A percentile compares a stretch with the other conserved stretches of the same genome.
These are phyloP conservation scores for Daldinia loculata DNA, from an alignment of 495 filamentous ascomycete species.

Conservation along the genomic window DNA sequence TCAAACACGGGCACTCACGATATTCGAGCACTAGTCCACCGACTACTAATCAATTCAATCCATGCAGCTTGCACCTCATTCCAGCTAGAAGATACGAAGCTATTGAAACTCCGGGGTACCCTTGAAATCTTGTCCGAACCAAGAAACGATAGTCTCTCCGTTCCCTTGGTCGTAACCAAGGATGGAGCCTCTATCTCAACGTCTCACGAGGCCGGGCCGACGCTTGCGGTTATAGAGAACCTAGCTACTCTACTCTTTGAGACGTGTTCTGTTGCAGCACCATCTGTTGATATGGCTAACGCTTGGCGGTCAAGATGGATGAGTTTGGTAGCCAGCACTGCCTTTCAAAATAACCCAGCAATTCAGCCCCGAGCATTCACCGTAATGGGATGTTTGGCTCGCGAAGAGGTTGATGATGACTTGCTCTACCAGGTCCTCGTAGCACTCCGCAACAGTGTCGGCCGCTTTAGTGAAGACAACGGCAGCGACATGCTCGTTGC, in stretches of 20 bases:
- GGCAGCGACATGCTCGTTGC: constrained; percentile 72
- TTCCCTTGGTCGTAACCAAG: constrained; percentile 47
- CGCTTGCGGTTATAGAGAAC: constrained; percentile 61
- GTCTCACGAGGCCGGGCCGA: constrained; percentile 56
- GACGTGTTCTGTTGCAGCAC: constrained; percentile 67
- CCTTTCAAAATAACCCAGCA: constrained; percentile 74
- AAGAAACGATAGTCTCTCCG: constrained; percentile 58
- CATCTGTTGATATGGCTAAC: constrained; percentile 69
- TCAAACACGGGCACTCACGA: constrained; percentile 67
- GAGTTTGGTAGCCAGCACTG: constrained; percentile 73
- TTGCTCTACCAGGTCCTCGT: constrained; percentile 74
- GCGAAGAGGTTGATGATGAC: constrained; percentile 73
- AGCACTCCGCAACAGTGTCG: constrained; percentile 66
- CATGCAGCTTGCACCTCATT: constrained; percentile 72
- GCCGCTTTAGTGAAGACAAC: constrained; percentile 65
- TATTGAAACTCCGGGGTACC: constrained; percentile 61
- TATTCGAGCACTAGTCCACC: constrained; percentile 64
- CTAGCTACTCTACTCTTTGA: constrained; percentile 65
- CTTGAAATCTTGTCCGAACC: constrained; percentile 65
- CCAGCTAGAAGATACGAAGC: constrained; percentile 61
- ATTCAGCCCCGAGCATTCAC: constrained; percentile 73
- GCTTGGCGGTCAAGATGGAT: constrained; percentile 76
- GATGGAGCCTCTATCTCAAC: constrained; percentile 58
- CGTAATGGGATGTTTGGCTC: constrained; percentile 73
- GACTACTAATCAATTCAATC: constrained; percentile 68